phyloP scores from a whole-genome alignment of 2,329 filamentous ascomycete species.

The Diaporthe ampelina region DNA sequence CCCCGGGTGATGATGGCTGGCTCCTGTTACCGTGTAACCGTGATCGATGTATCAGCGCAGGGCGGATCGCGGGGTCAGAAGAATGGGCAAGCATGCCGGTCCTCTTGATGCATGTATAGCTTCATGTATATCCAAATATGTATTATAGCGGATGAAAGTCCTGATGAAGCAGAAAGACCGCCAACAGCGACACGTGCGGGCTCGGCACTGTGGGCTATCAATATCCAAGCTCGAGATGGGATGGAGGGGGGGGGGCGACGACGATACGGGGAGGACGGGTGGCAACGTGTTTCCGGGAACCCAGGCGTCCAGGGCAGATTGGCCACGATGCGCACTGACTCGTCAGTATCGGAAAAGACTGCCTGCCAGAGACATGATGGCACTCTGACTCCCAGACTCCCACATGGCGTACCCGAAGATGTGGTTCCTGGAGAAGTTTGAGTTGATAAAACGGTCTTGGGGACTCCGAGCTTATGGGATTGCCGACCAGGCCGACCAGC shows the following conservation, averaged over 20 bases:
- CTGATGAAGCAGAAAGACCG: neutral
- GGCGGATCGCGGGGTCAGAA: neutral
- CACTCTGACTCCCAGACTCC: constrained; percentile 12
- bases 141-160: constrained; percentile 1
- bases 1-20: neutral
- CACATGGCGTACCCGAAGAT: constrained; percentile 27
- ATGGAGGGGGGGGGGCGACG: neutral
- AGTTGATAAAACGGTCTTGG: neutral
- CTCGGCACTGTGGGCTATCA: constrained; percentile 1
- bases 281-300: neutral
- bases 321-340: constrained; percentile 6
- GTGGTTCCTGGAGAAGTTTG: constrained; percentile 30
- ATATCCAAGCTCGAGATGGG: constrained; percentile 2
- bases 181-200: neutral
- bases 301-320: constrained; percentile 8
- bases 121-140: neutral
- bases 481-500: neutral
- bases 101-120: neutral
- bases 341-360: neutral
- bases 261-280: neutral
- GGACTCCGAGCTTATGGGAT: constrained; percentile 3
- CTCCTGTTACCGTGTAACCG: neutral
- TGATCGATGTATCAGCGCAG: neutral
- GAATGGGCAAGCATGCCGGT: neutral
- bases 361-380: neutral